Percentiles rank a stretch among this genome's conserved stretches.
phyloP scores from a whole-genome alignment of 192 early-diverging fungal species.

The Coemansia sp. region DNA sequence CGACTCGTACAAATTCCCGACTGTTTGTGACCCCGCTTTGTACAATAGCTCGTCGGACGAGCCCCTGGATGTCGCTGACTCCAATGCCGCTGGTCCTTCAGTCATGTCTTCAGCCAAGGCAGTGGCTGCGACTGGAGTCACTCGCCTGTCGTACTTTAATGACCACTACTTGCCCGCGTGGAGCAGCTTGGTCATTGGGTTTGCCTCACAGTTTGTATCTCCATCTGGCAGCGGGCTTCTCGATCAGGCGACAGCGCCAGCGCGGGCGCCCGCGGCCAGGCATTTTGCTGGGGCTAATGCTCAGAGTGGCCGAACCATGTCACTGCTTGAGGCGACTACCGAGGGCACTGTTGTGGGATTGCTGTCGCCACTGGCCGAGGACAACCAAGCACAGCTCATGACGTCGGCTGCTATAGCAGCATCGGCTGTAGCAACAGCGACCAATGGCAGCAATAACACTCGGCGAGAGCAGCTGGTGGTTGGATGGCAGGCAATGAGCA shows the following conservation, averaged over 20 bases:
- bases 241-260: slow-evolving; percentile 7
- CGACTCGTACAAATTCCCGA: slow-evolving; percentile 15
- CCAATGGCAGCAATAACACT: neutral
- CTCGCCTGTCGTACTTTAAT: slow-evolving; percentile 42
- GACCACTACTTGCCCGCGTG: slow-evolving; percentile 42
- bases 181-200: slow-evolving; percentile 52
- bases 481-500: slow-evolving; percentile 50
- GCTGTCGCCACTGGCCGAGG: slow-evolving; percentile 38
- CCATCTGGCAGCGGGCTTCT: slow-evolving; percentile 47
- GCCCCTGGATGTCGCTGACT: neutral
- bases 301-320: slow-evolving; percentile 36
- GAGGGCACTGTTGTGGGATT: slow-evolving; percentile 50
- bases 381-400: neutral
- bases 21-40: neutral
- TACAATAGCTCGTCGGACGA: neutral
- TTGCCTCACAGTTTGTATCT: slow-evolving; percentile 56
- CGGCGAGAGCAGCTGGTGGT: slow-evolving; percentile 25
- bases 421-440: neutral
- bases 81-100: neutral
- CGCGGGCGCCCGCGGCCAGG: neutral
- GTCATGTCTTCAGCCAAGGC: neutral
- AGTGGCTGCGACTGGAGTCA: neutral
- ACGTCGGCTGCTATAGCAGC: neutral
- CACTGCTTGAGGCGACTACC: slow-evolving; percentile 48
- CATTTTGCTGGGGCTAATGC: neutral